Percentiles rank a stretch among this genome's conserved stretches.
These are phyloP conservation scores for Clathrospora elynae DNA, from an alignment of 2,329 filamentous ascomycete species.

Conservation along the genomic window DNA sequence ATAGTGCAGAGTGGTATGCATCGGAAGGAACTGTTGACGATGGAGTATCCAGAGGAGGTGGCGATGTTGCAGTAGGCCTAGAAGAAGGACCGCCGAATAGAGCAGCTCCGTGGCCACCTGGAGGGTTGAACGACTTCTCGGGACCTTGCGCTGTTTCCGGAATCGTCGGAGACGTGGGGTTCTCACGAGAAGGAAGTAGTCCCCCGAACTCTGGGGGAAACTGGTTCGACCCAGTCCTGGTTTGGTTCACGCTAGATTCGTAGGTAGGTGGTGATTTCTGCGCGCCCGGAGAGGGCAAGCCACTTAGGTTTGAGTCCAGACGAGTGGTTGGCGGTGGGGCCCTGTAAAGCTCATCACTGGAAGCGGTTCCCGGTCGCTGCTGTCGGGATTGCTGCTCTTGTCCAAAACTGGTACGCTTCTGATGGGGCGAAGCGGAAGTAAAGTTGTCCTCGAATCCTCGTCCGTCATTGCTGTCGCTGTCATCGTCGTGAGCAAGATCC, in stretches of 20 bases:
- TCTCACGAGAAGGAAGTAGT: conserved; percentile 60
- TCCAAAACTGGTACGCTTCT: conserved; percentile 36
- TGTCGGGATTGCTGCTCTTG: conserved; percentile 35
- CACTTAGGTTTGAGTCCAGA: conserved; percentile 44
- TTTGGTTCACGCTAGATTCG: conserved; percentile 52
- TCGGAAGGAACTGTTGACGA: conserved; percentile 50
- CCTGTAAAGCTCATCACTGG: conserved; percentile 40
- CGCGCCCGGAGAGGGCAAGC: conserved; percentile 59
- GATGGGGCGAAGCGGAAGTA: conserved; percentile 62
- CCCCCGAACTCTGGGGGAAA: conserved; percentile 62
- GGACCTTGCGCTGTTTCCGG: conserved; percentile 45
- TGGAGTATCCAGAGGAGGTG: conserved; percentile 48
- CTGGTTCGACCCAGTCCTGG: conserved; percentile 49
- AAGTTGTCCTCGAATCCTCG: conserved; percentile 93
- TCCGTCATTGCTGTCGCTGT: conserved; percentile 73
- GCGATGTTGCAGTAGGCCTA: conserved; percentile 46
- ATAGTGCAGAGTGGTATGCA: conserved; percentile 50
- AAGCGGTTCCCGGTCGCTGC: conserved; percentile 35
- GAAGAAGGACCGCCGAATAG: conserved; percentile 49
- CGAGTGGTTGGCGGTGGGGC: conserved; percentile 44
- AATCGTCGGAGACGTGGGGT: conserved; percentile 54
- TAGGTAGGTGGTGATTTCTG: conserved; percentile 65
- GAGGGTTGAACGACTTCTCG: conserved; percentile 45
- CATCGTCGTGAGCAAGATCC: conserved; percentile 80
- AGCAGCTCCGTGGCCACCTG: conserved; percentile 48